Evolutionary conservation across 257 asterid genomes (phyloP).

Genomic region (Linaria vulgaris): DNA sequence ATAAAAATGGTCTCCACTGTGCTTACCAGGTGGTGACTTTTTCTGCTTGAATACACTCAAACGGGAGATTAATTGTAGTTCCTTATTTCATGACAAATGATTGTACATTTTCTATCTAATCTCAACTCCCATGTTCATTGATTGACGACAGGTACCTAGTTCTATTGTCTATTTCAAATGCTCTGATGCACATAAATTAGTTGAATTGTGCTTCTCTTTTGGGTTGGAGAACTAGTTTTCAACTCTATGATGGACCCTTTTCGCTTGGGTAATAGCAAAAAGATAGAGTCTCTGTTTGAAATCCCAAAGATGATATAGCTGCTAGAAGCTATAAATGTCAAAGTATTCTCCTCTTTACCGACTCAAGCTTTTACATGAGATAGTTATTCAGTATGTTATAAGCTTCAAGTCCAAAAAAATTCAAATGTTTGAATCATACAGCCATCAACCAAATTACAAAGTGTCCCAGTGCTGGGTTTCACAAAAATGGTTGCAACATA

Average conservation of each 20-base stretch:
- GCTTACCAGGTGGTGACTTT: slow-evolving; percentile 71
- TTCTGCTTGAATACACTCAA: too few relatives aligned
- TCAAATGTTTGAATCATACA: too few relatives aligned
- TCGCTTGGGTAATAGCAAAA: neutral
- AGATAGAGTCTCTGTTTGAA: neutral
- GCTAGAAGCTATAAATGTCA: too few relatives aligned
- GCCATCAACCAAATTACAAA: too few relatives aligned
- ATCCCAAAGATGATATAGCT: slow-evolving; percentile 3
- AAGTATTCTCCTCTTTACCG: neutral
- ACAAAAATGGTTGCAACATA: too few relatives aligned
- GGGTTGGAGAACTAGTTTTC: slow-evolving; percentile 9
- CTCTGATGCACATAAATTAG: slow-evolving; percentile 9
- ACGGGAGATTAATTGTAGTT: neutral
- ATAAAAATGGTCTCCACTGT: slow-evolving; percentile 82
- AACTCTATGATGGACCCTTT: neutral
- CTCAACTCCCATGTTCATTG: slow-evolving; percentile 19
- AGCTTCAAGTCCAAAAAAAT: too few relatives aligned
- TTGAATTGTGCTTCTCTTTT: slow-evolving; percentile 2
- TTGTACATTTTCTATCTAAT: slow-evolving; percentile 8
- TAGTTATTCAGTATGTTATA: neutral
- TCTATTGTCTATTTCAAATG: slow-evolving; percentile 9
- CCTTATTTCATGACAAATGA: neutral
- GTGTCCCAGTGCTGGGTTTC: too few relatives aligned
- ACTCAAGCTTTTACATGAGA: neutral
- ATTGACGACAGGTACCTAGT: neutral